Evolutionary conservation across 2,329 filamentous ascomycete genomes (phyloP), one percentile per base, ranked within the genome.

Genomic region (Trichoderma pleuroti): DNA sequence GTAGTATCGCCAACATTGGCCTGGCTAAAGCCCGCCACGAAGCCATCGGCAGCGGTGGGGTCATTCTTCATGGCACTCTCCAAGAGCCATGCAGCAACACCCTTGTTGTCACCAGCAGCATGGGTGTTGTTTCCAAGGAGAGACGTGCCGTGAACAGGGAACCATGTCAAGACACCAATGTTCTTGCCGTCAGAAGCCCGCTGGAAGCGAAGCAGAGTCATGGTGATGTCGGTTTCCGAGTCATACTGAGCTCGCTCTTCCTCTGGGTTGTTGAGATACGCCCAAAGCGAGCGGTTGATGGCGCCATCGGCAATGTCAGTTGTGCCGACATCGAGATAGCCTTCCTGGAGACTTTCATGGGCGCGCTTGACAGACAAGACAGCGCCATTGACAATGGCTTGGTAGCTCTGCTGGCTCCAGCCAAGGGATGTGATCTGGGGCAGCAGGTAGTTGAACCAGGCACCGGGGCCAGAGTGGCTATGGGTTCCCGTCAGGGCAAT

Each of bases 61-160:
- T 88, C 84, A n/a, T 80, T 81, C 3, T 82, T 78, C 62, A 91
- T 85, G 65, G 87, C 90, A 74, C 91, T 87, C 78, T 98, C 95
- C 67, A 98, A 91, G 14, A 97, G 83, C 77, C 91, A 92, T 0
- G 94, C 92, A 2, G 95, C 94, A 8, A 97, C 93, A 14, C 95
- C 95, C 82, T 98, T 98, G 83, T 98, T 98, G 80, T 98, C 95
- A n/a, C 93, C 95, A 3, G 94, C 91, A 64, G 96, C 88, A 16
- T 97, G 85, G 0, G 94, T 98, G 81, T 97, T 97, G 82, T 98
- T 98, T 68, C 92, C 92, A 28, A 94, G 88, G 80, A 98, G 88
- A 0, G 93, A 97, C 0, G 95, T 98, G 60, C 94, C 94, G 79
- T 98, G 95, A 0, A 94, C 92, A 3, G 95, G 89, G 79, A 95